A percentile compares a stretch with the other conserved stretches of the same genome.
These are phyloP conservation scores for Bruguiera hainesii DNA, from an alignment of 441 rosid genomes.

Conservation along the genomic window DNA sequence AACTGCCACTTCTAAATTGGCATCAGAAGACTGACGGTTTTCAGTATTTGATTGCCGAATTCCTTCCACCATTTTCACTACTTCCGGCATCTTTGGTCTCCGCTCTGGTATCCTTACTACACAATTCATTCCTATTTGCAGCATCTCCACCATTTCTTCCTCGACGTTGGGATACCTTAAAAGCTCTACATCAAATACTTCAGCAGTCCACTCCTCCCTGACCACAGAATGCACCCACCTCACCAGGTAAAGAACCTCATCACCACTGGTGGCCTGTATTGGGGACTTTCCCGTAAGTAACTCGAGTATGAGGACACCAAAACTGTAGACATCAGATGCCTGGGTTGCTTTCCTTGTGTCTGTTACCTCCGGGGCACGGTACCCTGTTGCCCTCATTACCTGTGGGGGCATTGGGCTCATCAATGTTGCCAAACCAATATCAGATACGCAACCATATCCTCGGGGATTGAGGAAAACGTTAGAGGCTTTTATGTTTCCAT, in stretches of 20 bases:
- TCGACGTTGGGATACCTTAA: constrained; percentile 77
- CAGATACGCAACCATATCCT: constrained; percentile 62
- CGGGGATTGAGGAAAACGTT: constrained; percentile 63
- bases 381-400: constrained; percentile 52
- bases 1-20: constrained; percentile 45
- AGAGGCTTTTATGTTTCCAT: constrained; percentile 84
- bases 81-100: constrained; percentile 72
- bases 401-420: constrained; percentile 58
- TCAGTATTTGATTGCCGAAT: constrained; percentile 35
- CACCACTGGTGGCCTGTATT: constrained; percentile 38
- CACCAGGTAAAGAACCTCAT: constrained; percentile 69
- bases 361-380: constrained; percentile 84
- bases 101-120: constrained; percentile 62
- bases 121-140: constrained; percentile 85
- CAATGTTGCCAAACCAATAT: constrained; percentile 59
- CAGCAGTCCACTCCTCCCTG: constrained; percentile 98
- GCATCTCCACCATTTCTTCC: constrained; percentile 94
- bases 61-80: constrained; percentile 68
- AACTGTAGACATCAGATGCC: constrained; percentile 73
- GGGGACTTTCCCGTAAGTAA: constrained; percentile 81
- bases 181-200: constrained; percentile 83
- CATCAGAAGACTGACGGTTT: constrained; percentile 36
- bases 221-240: constrained; percentile 94
- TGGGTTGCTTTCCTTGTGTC: constrained; percentile 71
- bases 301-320: constrained; percentile 81